Percentiles rank a stretch among this genome's conserved stretches.
Evolutionary conservation across 306 rosid species (phyloP).

Genomic region (Castanea sativa): DNA sequence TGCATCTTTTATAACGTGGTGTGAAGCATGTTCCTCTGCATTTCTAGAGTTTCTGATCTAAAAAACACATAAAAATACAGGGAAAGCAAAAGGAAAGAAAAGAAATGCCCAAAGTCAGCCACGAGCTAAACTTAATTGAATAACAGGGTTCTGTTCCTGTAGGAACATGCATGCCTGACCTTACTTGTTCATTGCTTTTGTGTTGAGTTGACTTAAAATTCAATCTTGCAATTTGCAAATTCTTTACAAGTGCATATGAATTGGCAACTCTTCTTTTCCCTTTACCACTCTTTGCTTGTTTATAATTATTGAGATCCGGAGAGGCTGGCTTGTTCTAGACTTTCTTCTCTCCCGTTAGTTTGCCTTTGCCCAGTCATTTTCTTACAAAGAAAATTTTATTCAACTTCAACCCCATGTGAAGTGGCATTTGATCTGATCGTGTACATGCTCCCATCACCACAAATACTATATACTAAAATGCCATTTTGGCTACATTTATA

Average conservation of each 20-base stretch:
- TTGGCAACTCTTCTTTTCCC: not conserved
- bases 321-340: not conserved
- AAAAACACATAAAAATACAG: not conserved
- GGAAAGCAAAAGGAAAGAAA: not conserved
- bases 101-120: not conserved
- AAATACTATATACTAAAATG: no score
- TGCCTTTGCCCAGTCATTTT: no score
- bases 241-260: conserved; percentile 1
- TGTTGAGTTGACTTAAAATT: conserved; percentile 3
- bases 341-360: not conserved
- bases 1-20: not conserved
- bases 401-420: no score
- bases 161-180: conserved; percentile 7
- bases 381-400: no score
- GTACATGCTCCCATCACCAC: no score
- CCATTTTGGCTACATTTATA: no score
- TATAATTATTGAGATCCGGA: not conserved
- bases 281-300: not conserved
- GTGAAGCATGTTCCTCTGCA: not conserved
- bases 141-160: not conserved
- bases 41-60: not conserved
- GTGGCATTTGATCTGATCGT: no score
- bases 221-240: not conserved
- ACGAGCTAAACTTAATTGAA: conserved; percentile 6
- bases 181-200: not conserved